Conservation (phyloP, 768 basidiomycete species). For the Amanita muscaria region DNA sequence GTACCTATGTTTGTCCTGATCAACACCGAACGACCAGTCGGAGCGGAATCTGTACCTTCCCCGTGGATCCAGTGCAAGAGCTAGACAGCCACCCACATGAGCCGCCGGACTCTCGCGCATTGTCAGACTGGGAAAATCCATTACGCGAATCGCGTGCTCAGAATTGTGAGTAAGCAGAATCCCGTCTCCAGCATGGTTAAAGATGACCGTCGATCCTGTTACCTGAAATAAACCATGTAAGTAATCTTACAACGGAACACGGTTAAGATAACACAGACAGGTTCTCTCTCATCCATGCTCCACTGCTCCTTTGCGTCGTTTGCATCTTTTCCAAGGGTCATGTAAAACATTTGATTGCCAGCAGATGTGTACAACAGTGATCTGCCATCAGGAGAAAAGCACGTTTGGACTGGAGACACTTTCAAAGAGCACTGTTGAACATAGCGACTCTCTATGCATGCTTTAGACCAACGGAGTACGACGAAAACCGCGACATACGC, state of each 20-base stretch:
- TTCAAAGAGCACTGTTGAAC: constrained; percentile 54
- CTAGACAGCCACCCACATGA: constrained; percentile 74
- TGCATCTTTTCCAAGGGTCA: constrained; percentile 45
- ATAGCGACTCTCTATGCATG: constrained; percentile 52
- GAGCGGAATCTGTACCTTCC: constrained; percentile 40
- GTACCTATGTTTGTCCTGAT: constrained; percentile 45
- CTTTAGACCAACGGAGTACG: background rate
- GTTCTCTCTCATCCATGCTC: constrained; percentile 40
- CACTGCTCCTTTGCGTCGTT: constrained; percentile 43
- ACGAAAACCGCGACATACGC: constrained; percentile 36
- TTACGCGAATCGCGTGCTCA: constrained; percentile 56
- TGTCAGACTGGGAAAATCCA: constrained; percentile 58
- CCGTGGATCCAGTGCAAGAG: constrained; percentile 72
- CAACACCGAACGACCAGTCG: too few relatives aligned
- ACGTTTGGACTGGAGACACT: constrained; percentile 53
- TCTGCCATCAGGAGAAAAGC: constrained; percentile 66
- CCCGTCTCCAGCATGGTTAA: constrained; percentile 69
- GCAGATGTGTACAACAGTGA: constrained; percentile 55
- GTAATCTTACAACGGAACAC: background rate
- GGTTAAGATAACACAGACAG: constrained; percentile 22
- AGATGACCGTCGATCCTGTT: constrained; percentile 58
- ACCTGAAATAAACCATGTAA: constrained; percentile 22
- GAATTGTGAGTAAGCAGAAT: constrained; percentile 57
- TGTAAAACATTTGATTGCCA: constrained; percentile 50
- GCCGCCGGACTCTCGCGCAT: constrained; percentile 57